These are phyloP conservation scores for Verruconis gallopava DNA, from an alignment of 2,329 filamentous ascomycete genomes.

Conservation along the genomic window DNA sequence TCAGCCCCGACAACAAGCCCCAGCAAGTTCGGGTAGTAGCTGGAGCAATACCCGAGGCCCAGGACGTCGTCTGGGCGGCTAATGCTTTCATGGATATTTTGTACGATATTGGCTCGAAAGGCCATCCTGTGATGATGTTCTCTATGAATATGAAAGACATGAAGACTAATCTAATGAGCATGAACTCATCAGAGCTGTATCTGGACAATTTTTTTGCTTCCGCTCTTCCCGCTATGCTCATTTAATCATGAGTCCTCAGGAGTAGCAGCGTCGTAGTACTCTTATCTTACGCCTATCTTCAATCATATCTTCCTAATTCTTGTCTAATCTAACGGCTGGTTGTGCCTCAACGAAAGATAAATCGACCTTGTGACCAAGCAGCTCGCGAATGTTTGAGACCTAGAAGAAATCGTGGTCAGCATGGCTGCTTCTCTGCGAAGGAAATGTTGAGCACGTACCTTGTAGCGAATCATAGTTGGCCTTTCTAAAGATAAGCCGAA, in stretches of 20 bases:
- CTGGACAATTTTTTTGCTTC: too few species aligned
- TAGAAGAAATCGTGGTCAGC: constrained; percentile 30
- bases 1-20: background rate
- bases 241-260: too few species aligned
- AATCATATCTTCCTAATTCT: constrained; percentile 45
- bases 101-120: too few species aligned
- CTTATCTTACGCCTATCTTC: too few species aligned
- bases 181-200: too few species aligned
- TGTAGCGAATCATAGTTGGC: constrained; percentile 94
- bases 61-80: constrained; percentile 8
- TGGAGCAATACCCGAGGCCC: constrained; percentile 8
- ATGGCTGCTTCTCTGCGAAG: constrained; percentile 1
- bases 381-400: constrained; percentile 78
- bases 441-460: constrained; percentile 17
- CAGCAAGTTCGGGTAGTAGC: background rate
- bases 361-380: constrained; percentile 92
- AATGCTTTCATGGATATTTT: too few species aligned
- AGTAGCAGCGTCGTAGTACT: too few species aligned
- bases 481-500: constrained; percentile 86
- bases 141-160: too few species aligned
- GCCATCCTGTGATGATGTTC: too few species aligned
- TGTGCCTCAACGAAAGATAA: constrained; percentile 84
- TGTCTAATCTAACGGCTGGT: constrained; percentile 79
- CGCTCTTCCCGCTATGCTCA: too few species aligned
- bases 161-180: too few species aligned